Base-by-base conservation (phyloP, 805 yeast species). In the Pichia ethanolica region DNA sequence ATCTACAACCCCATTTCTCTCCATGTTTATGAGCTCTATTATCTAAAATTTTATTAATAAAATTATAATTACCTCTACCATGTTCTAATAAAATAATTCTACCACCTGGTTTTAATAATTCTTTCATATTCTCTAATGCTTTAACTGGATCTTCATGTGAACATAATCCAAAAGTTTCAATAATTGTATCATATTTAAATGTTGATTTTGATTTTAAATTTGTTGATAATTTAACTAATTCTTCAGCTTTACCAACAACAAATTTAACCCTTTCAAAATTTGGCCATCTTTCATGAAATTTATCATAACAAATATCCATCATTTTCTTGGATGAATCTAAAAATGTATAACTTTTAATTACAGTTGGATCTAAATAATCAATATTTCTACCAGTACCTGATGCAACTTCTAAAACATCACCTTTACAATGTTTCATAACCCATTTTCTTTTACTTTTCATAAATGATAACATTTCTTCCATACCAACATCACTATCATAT, bases 341-440 rank as follows among this genome's bases (percentile, higher is more conserved):
- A 58, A 86, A 88, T 0, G 98, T 91, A 37, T 88, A 77, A 0
- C 96, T 85, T 44, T 76, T 73, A 33, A 91, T 69, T 30, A 71
- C 63, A 1, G 77, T 72, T 25, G 82, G 77, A 47, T 82, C 75
- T 57, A 89, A 67, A 62, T 83, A 90, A 44, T 83, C 82, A 49
- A 91, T 77, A 63, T 93, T 93, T 66, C 98, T 77, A 7, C 99
- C 98, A 0, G 99, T 93, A 51, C 99, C 99, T 62, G 95, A 87
- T 0, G 97, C 84, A 10, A 91, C 93, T 66, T 93, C 99, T 49
- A 93, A 70, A 2, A 89, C 97, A 62, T 93, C 97, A 26, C 99
- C 99, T 50, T 72, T 70, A 45, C 83, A 77, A 53, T 85, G 86
- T 36, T 72, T 77, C 89, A 86, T 86, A 42, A 86, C 65, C 86